These are phyloP conservation scores for Mortierella sp. DNA, from an alignment of 371 early-diverging fungal species.

Conservation along the genomic window DNA sequence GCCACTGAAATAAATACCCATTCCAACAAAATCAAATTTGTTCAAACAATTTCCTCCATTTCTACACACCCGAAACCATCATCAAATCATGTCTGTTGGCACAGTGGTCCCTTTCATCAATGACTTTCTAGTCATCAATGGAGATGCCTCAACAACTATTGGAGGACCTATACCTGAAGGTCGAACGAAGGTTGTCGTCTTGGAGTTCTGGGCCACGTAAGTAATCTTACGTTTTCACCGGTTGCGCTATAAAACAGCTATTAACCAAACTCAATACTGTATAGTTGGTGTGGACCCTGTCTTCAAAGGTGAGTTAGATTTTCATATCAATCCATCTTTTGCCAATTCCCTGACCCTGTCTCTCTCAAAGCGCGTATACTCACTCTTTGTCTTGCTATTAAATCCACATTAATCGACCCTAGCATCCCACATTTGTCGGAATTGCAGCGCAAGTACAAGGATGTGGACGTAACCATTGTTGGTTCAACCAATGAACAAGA, in stretches of 20 bases:
- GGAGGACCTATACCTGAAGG: conserved; percentile 50
- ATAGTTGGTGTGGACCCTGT: conserved; percentile 55
- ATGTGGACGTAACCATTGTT: conserved; percentile 51
- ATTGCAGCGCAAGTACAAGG: conserved; percentile 54
- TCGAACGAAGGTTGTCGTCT: conserved; percentile 46
- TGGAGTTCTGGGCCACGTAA: conserved; percentile 58
- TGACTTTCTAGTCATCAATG: conserved; percentile 53
- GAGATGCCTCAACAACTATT: conserved; percentile 37
- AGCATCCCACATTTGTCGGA: conserved; percentile 53
- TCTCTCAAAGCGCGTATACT: background rate
- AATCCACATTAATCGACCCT: background rate
- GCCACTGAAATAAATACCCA: background rate
- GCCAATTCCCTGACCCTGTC: background rate
- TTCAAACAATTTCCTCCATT: background rate
- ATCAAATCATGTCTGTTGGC: conserved; percentile 43
- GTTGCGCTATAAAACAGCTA: background rate
- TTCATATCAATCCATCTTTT: background rate
- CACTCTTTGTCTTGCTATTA: background rate
- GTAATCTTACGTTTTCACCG: background rate
- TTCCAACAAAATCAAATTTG: background rate
- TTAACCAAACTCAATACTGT: background rate
- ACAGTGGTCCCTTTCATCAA: conserved; percentile 40
- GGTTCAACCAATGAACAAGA: conserved; percentile 47
- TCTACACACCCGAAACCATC: background rate
- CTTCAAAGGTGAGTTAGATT: conserved; percentile 32